A percentile compares a stretch with the other conserved stretches of the same genome.
phyloP scores from a whole-genome alignment of 164 flowering plant genomes.

The Buxus sempervirens region DNA sequence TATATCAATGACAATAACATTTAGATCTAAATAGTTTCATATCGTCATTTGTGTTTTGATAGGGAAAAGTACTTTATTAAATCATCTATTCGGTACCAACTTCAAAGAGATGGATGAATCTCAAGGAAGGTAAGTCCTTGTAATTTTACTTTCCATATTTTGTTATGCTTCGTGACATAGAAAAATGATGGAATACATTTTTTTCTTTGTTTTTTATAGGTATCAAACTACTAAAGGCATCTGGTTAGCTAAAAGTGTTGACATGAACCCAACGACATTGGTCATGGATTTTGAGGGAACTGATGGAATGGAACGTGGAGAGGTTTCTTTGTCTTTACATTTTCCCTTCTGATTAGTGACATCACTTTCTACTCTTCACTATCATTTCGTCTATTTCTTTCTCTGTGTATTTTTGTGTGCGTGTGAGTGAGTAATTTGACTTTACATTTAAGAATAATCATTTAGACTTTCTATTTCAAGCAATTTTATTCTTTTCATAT shows the following conservation, averaged over 20 bases:
- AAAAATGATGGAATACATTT: not conserved
- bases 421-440: too few relatives aligned
- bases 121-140: slow-evolving; percentile 41
- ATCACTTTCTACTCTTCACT: not conserved
- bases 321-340: not conserved
- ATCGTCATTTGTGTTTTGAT: slow-evolving; percentile 8
- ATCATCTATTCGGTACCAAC: slow-evolving; percentile 48
- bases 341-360: not conserved
- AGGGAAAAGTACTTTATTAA: slow-evolving; percentile 57
- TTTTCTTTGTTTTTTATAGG: too few relatives aligned
- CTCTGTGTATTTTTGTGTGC: too few relatives aligned
- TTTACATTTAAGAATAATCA: too few relatives aligned
- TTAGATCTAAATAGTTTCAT: too few relatives aligned
- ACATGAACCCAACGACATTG: not conserved
- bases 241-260: not conserved
- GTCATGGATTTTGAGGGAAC: not conserved
- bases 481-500: too few relatives aligned
- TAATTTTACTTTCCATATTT: not conserved
- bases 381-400: too few relatives aligned
- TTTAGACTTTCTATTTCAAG: too few relatives aligned
- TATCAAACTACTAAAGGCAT: too few relatives aligned
- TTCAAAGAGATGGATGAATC: slow-evolving; percentile 61
- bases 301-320: not conserved
- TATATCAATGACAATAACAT: too few relatives aligned
- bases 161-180: not conserved